Evolutionary conservation across 345 rosid species (phyloP).

Genomic region (Gossypium mustelinum): DNA sequence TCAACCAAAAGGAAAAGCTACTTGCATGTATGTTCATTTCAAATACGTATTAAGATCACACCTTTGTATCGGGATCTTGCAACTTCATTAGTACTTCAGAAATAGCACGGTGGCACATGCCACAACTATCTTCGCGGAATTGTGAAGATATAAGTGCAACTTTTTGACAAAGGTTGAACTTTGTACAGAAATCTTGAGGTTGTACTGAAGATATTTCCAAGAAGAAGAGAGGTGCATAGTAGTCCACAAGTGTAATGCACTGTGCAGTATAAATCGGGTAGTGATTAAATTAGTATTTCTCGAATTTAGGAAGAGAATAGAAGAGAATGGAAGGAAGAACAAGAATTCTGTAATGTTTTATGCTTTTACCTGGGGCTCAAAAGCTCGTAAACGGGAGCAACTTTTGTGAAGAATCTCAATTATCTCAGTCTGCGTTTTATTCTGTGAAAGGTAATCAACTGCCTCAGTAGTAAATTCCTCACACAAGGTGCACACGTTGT

Average conservation of each 20-base stretch:
- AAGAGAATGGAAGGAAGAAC: not conserved
- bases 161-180: constrained; percentile 58
- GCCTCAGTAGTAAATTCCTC: constrained; percentile 69
- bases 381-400: constrained; percentile 57
- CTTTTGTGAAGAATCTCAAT: constrained; percentile 50
- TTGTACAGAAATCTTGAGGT: constrained; percentile 57
- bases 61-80: constrained; percentile 91
- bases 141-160: constrained; percentile 34
- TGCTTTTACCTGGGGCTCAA: constrained; percentile 54
- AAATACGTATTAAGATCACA: not conserved
- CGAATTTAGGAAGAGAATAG: not conserved
- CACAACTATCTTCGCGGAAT: constrained; percentile 58
- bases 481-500: constrained; percentile 65
- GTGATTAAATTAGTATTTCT: constrained; percentile 2
- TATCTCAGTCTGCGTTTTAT: constrained; percentile 70
- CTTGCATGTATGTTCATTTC: not conserved
- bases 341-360: not conserved
- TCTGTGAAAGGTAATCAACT: constrained; percentile 55
- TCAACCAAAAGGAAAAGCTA: not conserved
- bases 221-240: constrained; percentile 70
- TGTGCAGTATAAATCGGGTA: constrained; percentile 25
- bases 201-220: constrained; percentile 45
- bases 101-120: constrained; percentile 62
- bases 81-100: constrained; percentile 58
- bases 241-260: constrained; percentile 81